Conservation (phyloP, 1,284 basidiomycete genomes). For the Thecaphora thlaspeos region DNA sequence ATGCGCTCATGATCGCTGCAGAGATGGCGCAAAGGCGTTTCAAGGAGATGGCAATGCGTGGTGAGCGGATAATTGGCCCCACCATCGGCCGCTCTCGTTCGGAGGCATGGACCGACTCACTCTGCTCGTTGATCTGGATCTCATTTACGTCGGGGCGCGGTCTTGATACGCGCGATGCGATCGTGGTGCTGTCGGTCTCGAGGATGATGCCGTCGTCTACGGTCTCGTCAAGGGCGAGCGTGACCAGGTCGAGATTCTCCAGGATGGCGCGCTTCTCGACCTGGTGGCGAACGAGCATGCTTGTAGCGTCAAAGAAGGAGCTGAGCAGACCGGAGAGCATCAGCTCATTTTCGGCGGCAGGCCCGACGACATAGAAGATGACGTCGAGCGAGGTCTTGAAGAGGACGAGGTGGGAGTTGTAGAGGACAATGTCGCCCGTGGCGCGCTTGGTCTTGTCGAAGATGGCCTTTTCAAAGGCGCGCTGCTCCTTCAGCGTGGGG, state of each 20-base stretch:
- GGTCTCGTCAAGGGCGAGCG: slow-evolving; percentile 92
- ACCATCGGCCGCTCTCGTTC: neutral
- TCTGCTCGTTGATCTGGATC: slow-evolving; percentile 97
- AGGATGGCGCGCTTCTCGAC: slow-evolving; percentile 93
- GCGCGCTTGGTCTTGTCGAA: slow-evolving; percentile 71
- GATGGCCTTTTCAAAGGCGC: slow-evolving; percentile 89
- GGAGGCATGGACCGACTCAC: slow-evolving; percentile 15
- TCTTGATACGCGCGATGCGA: slow-evolving; percentile 89
- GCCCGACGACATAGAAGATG: slow-evolving; percentile 89
- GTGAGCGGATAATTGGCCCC: slow-evolving; percentile 59
- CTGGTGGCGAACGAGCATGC: slow-evolving; percentile 75
- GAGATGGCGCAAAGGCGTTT: neutral
- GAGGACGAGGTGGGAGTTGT: slow-evolving; percentile 84
- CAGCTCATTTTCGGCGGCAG: slow-evolving; percentile 86
- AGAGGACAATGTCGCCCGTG: slow-evolving; percentile 79
- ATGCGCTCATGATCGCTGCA: slow-evolving; percentile 57
- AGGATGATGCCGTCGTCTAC: slow-evolving; percentile 97
- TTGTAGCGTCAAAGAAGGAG: slow-evolving; percentile 82
- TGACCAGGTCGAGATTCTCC: slow-evolving; percentile 89
- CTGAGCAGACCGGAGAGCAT: slow-evolving; percentile 84
- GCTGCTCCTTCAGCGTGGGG: slow-evolving; percentile 82
- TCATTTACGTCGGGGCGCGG: slow-evolving; percentile 90
- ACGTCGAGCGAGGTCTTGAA: slow-evolving; percentile 93
- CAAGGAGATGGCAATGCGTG: neutral
- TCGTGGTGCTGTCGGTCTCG: slow-evolving; percentile 91